phyloP scores from a whole-genome alignment of 305 asterid genomes.

The Fraxinus latifolia region DNA sequence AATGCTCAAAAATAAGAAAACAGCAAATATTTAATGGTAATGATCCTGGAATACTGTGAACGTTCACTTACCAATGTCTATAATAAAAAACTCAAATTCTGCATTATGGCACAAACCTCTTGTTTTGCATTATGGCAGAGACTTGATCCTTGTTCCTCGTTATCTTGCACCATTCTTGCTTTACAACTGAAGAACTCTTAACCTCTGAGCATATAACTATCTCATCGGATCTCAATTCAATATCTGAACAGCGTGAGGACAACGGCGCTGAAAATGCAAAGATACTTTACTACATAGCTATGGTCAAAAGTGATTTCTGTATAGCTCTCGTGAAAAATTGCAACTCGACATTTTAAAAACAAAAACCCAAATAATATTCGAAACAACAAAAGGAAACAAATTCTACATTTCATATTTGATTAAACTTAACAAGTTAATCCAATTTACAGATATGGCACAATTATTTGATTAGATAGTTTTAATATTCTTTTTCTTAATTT shows the following conservation, averaged over 20 bases:
- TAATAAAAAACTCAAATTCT: neutral
- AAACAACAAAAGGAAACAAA: neutral
- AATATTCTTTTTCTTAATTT: neutral
- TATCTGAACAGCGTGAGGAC: constrained; percentile 51
- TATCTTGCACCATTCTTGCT: constrained; percentile 80
- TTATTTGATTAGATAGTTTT: neutral
- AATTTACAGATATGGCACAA: neutral
- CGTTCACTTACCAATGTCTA: constrained; percentile 1
- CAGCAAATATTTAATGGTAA: neutral
- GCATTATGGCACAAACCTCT: constrained; percentile 35
- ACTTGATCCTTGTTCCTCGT: constrained; percentile 65
- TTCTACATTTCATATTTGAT: neutral
- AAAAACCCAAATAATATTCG: neutral
- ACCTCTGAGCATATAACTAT: constrained; percentile 52
- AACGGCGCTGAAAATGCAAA: constrained; percentile 55
- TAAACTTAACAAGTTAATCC: neutral
- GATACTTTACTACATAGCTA: neutral
- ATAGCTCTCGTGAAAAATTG: neutral
- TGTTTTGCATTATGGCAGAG: constrained; percentile 65
- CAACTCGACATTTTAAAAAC: neutral
- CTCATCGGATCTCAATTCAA: constrained; percentile 58
- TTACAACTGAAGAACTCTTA: constrained; percentile 40
- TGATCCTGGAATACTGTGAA: neutral
- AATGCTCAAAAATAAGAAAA: neutral
- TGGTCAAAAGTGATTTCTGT: neutral